Conservation (phyloP, 1,139 yeast genomes). For the Lodderomyces beijingensis region DNA sequence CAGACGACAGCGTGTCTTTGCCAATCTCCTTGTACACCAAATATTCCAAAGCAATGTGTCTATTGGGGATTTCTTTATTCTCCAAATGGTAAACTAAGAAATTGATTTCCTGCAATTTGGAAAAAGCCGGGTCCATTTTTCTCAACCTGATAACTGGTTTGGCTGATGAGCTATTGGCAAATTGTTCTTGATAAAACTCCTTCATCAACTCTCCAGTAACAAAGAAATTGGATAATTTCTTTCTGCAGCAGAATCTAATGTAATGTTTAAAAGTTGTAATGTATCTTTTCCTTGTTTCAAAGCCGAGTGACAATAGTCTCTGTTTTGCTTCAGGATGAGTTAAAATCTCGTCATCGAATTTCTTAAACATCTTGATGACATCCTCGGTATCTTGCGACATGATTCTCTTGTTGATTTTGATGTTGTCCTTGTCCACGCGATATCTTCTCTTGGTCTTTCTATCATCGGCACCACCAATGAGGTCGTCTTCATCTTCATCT, state of each 20-base stretch:
- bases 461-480: conserved; percentile 3
- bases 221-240: conserved; percentile 13
- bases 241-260: conserved; percentile 15
- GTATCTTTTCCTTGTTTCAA: conserved; percentile 17
- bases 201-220: conserved; percentile 18
- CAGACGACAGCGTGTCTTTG: conserved; percentile 4
- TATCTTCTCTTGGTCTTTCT: conserved; percentile 13
- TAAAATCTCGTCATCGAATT: conserved; percentile 16
- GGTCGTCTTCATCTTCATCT: conserved; percentile 2
- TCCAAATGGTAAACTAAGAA: conserved; percentile 15
- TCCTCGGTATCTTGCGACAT: conserved; percentile 17
- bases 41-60: conserved; percentile 16
- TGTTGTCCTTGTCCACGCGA: conserved; percentile 15
- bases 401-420: conserved; percentile 15
- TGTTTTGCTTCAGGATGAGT: conserved; percentile 15
- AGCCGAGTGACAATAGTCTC: conserved; percentile 14
- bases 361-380: conserved; percentile 16
- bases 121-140: conserved; percentile 18
- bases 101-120: conserved; percentile 16
- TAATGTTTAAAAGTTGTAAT: conserved; percentile 17
- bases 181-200: conserved; percentile 17
- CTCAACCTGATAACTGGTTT: conserved; percentile 16
- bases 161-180: conserved; percentile 12
- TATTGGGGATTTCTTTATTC: conserved; percentile 15
- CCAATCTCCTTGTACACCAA: conserved; percentile 14